phyloP scores from a whole-genome alignment of 1,139 yeast species.

The Wickerhamiella infanticola region DNA sequence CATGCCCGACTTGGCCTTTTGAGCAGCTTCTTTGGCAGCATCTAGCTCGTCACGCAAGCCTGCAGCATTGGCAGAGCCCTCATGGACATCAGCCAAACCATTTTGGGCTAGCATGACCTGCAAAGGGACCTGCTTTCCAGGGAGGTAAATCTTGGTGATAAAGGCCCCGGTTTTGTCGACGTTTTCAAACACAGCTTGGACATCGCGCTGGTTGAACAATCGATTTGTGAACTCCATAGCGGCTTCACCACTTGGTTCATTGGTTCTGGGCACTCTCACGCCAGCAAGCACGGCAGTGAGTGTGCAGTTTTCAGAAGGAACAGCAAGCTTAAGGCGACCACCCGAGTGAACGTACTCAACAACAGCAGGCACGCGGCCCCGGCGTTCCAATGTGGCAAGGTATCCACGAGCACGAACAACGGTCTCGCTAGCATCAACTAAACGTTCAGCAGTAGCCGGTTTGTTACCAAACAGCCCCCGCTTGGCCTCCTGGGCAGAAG shows the following conservation, averaged over 20 bases:
- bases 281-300: slow-evolving; percentile 68
- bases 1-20: slow-evolving; percentile 38
- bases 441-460: slow-evolving; percentile 42
- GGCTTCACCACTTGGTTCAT: slow-evolving; percentile 33
- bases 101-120: slow-evolving; percentile 41
- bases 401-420: slow-evolving; percentile 59
- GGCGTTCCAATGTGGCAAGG: slow-evolving; percentile 52
- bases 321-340: slow-evolving; percentile 47
- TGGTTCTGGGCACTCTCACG: slow-evolving; percentile 32
- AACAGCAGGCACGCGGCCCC: slow-evolving; percentile 46
- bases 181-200: slow-evolving; percentile 51
- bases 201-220: slow-evolving; percentile 54
- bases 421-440: slow-evolving; percentile 70
- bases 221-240: slow-evolving; percentile 43
- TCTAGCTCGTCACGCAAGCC: slow-evolving; percentile 38
- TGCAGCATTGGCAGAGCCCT: slow-evolving; percentile 45
- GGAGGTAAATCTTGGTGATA: slow-evolving; percentile 51
- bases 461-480: slow-evolving; percentile 51
- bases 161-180: slow-evolving; percentile 72
- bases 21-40: slow-evolving; percentile 52
- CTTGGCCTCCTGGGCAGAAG: slow-evolving; percentile 38
- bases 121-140: slow-evolving; percentile 36
- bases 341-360: slow-evolving; percentile 60
- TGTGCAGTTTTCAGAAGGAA: slow-evolving; percentile 59
- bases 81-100: slow-evolving; percentile 56